phyloP scores from a whole-genome alignment of 78 protist species.

The Dictyostelium brefeldianum region DNA sequence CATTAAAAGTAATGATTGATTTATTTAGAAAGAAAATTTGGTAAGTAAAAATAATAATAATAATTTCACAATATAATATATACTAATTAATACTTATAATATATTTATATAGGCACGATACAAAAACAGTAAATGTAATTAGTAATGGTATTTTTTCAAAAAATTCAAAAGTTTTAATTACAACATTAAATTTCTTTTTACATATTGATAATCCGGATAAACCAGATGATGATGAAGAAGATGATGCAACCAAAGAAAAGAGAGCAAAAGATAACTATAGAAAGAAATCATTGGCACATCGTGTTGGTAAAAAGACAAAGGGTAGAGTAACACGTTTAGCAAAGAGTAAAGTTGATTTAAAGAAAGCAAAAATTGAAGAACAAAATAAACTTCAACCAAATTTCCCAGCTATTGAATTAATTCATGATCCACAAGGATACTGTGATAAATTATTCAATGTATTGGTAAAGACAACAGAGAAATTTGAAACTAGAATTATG shows the following conservation, averaged over 20 bases:
- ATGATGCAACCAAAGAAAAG: slow-evolving; percentile 30
- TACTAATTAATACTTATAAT: not conserved
- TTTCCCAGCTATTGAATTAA: slow-evolving; percentile 87
- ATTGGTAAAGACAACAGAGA: slow-evolving; percentile 78
- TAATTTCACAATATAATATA: not conserved
- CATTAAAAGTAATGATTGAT: slow-evolving; percentile 92
- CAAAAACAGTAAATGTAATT: slow-evolving; percentile 93
- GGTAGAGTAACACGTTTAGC: slow-evolving; percentile 12
- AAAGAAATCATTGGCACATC: not conserved
- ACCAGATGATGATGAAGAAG: slow-evolving; percentile 38
- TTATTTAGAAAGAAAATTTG: slow-evolving; percentile 89
- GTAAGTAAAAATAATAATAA: slow-evolving; percentile 31
- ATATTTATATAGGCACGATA: slow-evolving; percentile 64
- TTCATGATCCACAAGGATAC: slow-evolving; percentile 94
- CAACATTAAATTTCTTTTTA: slow-evolving; percentile 90
- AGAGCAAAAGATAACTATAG: slow-evolving; percentile 27
- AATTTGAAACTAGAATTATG: slow-evolving; percentile 88
- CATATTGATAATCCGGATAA: slow-evolving; percentile 83
- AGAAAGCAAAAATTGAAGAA: slow-evolving; percentile 41
- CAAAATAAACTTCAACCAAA: slow-evolving; percentile 16
- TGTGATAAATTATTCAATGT: slow-evolving; percentile 85
- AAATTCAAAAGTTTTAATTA: slow-evolving; percentile 70
- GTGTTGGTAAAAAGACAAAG: slow-evolving; percentile 75
- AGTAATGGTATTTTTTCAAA: slow-evolving; percentile 86
- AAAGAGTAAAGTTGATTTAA: slow-evolving; percentile 54